Evolutionary conservation across 345 rosid genomes (phyloP), one percentile per base, ranked within the genome.

Genomic region (Cardiospermum halicacabum): DNA sequence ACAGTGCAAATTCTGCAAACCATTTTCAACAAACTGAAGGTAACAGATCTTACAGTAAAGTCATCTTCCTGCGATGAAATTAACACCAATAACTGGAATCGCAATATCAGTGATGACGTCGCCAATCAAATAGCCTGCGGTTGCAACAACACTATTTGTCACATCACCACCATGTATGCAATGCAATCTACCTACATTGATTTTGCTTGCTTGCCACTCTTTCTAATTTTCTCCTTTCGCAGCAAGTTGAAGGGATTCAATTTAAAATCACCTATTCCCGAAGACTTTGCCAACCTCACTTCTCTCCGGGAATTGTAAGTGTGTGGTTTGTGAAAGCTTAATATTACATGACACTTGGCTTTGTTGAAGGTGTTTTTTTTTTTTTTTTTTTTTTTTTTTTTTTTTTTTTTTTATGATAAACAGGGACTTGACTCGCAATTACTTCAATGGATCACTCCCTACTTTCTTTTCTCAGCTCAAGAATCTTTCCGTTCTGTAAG

Each of bases 401-500:
- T 28, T 27, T 24, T 59, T 2, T 45, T 45, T 21, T 28, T 34
- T n/a, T n/a, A n/a, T n/a, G n/a, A n/a, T n/a, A 28, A 21, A 55
- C 85, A 94, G 99, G 5, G 97, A 94, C 69, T 81, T 94, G 32
- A 45, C 71, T 15, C 87, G 87, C 64, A 94, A 91, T 82, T 85
- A 73, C 57, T 53, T 94, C 58, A 83, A 11, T 67, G 99, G 99
- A 70, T 27, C 89, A 24, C 74, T 94, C 40, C 97, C 97, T 8
- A 21, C 66, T 8, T 84, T 71, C n/a, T 70, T 94, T 60, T 68
- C 80, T 58, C 72, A 27, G 59, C 82, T 89, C n/a, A 81, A 84
- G 25, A 50, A 51, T 0, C 89, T 94, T 43, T 3, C 49, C 49
- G 6, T n/a, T 43, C 22, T 45, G 50, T 45, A 45, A 45, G 50